A percentile compares a stretch with the other conserved stretches of the same genome.
phyloP scores from a whole-genome alignment of 192 early-diverging fungal genomes.

The Kickxella alabastrina region DNA sequence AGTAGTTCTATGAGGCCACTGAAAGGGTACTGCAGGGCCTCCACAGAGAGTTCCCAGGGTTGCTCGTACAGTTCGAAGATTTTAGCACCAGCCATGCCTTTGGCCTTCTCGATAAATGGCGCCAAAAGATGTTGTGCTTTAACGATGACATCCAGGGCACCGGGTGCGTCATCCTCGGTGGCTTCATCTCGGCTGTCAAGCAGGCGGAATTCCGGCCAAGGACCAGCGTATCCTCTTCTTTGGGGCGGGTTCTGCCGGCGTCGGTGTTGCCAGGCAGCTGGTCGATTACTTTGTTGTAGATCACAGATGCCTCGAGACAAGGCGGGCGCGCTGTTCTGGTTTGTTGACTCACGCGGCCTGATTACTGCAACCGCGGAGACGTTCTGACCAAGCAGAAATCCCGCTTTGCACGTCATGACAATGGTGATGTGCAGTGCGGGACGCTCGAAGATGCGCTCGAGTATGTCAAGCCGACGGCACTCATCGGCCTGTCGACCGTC shows the following conservation, averaged over 20 bases:
- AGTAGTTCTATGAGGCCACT: slow-evolving; percentile 68
- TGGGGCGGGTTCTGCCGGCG: slow-evolving; percentile 90
- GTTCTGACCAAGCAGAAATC: slow-evolving; percentile 73
- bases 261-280: slow-evolving; percentile 90
- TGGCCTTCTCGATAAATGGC: slow-evolving; percentile 76
- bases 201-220: slow-evolving; percentile 62
- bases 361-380: slow-evolving; percentile 86
- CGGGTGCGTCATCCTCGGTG: slow-evolving; percentile 92
- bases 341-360: slow-evolving; percentile 90
- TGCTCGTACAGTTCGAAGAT: slow-evolving; percentile 96
- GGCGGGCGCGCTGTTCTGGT: slow-evolving; percentile 59
- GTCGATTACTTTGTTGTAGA: slow-evolving; percentile 74
- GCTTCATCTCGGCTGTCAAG: slow-evolving; percentile 83
- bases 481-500: slow-evolving; percentile 84
- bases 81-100: slow-evolving; percentile 93
- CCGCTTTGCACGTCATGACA: slow-evolving; percentile 83
- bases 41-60: slow-evolving; percentile 63
- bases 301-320: slow-evolving; percentile 70
- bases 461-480: slow-evolving; percentile 80
- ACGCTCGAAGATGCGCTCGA: slow-evolving; percentile 72
- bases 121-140: slow-evolving; percentile 75
- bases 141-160: slow-evolving; percentile 73
- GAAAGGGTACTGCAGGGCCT: slow-evolving; percentile 73
- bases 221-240: slow-evolving; percentile 89
- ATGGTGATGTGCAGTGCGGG: slow-evolving; percentile 70